Percentiles rank a stretch among this genome's conserved stretches.
These are phyloP conservation scores for Myxozyma mucilagina DNA, from an alignment of 805 yeast species.

Conservation along the genomic window DNA sequence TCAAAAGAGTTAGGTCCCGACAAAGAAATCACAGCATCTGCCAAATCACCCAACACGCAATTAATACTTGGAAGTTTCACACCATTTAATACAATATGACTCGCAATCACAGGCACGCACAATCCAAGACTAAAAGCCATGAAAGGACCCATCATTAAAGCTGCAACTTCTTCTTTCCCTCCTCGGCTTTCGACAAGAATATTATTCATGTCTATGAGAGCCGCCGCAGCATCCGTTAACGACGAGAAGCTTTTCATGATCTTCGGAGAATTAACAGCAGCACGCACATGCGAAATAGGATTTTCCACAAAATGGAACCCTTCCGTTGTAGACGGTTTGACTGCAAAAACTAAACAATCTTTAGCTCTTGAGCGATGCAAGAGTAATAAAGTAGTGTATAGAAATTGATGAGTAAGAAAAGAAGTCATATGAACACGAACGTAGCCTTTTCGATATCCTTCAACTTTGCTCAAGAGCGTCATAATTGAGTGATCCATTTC, in stretches of 20 bases:
- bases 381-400: slow-evolving; percentile 19
- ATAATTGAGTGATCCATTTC: slow-evolving; percentile 17
- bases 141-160: slow-evolving; percentile 19
- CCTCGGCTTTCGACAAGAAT: slow-evolving; percentile 20
- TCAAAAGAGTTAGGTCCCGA: neutral
- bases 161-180: slow-evolving; percentile 21
- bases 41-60: slow-evolving; percentile 11
- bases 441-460: slow-evolving; percentile 16
- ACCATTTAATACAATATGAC: slow-evolving; percentile 19
- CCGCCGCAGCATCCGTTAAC: slow-evolving; percentile 15
- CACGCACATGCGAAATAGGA: slow-evolving; percentile 18
- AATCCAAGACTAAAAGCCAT: slow-evolving; percentile 21
- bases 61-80: slow-evolving; percentile 25
- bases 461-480: slow-evolving; percentile 7
- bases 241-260: slow-evolving; percentile 11
- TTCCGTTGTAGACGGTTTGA: slow-evolving; percentile 22
- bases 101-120: slow-evolving; percentile 21
- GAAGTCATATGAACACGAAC: slow-evolving; percentile 22
- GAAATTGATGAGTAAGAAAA: slow-evolving; percentile 20
- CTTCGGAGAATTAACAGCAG: slow-evolving; percentile 8
- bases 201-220: slow-evolving; percentile 9
- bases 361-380: slow-evolving; percentile 24
- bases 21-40: slow-evolving; percentile 1
- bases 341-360: slow-evolving; percentile 23
- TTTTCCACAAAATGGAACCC: slow-evolving; percentile 19